Conservation (phyloP, 179 eudicot genomes). For the Silene noctiflora region DNA sequence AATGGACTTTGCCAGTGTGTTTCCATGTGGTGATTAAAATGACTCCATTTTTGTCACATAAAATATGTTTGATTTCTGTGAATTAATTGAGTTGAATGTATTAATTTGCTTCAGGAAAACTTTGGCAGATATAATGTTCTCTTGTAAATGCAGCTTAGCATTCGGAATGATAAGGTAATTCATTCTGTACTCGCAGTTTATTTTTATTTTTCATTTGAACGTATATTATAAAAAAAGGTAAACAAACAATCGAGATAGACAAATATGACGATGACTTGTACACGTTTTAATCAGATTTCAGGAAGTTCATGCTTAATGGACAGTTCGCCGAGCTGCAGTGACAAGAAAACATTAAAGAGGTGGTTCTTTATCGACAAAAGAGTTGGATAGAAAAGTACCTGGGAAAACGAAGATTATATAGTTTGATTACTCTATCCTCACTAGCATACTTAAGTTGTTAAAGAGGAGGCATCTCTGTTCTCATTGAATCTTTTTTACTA, state of each 20-base stretch:
- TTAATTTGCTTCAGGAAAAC: constrained; percentile 16
- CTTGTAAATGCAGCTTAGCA: constrained; percentile 39
- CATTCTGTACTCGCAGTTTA: too few relatives aligned
- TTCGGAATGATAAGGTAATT: constrained; percentile 40
- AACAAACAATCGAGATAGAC: too few relatives aligned
- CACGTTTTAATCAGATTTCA: constrained; percentile 28
- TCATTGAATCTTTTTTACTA: not conserved
- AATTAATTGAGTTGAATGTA: constrained; percentile 4
- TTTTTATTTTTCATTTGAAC: too few relatives aligned
- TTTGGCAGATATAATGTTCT: constrained; percentile 27
- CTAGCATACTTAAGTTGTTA: not conserved
- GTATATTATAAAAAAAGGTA: too few relatives aligned
- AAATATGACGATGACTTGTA: too few relatives aligned
- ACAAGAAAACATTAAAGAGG: constrained; percentile 40
- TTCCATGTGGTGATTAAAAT: too few relatives aligned
- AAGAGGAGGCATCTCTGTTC: not conserved
- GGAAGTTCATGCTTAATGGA: constrained; percentile 37
- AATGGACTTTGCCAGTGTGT: too few relatives aligned
- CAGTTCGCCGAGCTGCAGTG: constrained; percentile 26
- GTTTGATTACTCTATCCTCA: not conserved
- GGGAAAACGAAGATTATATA: not conserved
- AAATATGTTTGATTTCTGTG: too few relatives aligned
- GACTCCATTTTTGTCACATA: too few relatives aligned
- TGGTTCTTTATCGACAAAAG: constrained; percentile 48
- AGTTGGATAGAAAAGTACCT: constrained; percentile 27